Percentiles rank a stretch among this genome's conserved stretches.
These are phyloP conservation scores for Jackrogersella minutella DNA, from an alignment of 495 filamentous ascomycete genomes.

Conservation along the genomic window DNA sequence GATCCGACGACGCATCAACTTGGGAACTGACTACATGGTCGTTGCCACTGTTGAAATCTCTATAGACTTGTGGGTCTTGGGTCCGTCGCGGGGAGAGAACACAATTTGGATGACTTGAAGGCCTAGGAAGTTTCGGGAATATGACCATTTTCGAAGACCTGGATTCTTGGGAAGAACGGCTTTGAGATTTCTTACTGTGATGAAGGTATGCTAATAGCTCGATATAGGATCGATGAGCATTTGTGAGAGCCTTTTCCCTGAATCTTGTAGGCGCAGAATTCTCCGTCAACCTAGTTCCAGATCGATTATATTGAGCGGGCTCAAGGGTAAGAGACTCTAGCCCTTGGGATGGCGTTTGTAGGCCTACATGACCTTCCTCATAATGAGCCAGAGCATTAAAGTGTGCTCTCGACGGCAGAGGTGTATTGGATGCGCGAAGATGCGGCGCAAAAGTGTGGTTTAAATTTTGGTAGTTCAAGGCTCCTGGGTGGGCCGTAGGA, in stretches of 20 bases:
- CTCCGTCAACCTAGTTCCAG: constrained; percentile 24
- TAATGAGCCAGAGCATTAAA: constrained; percentile 34
- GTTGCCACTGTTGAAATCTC: neutral
- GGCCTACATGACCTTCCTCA: constrained; percentile 23
- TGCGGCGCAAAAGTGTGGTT: constrained; percentile 30
- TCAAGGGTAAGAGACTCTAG: constrained; percentile 52
- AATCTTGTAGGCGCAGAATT: constrained; percentile 65
- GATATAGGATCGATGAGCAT: constrained; percentile 88
- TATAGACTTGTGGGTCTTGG: constrained; percentile 14
- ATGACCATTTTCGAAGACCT: constrained; percentile 53
- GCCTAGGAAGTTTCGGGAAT: constrained; percentile 57
- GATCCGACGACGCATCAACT: constrained; percentile 32
- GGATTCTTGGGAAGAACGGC: constrained; percentile 37
- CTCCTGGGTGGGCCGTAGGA: constrained; percentile 22
- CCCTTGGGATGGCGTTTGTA: constrained; percentile 46
- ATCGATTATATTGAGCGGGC: constrained; percentile 28
- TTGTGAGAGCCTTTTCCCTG: constrained; percentile 81
- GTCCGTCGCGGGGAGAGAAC: constrained; percentile 20
- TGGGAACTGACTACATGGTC: constrained; percentile 14
- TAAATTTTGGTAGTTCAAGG: constrained; percentile 23
- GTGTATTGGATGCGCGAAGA: constrained; percentile 35
- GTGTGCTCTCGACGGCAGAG: constrained; percentile 29
- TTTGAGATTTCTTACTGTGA: constrained; percentile 60
- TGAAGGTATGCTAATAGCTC: constrained; percentile 83
- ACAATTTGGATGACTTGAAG: constrained; percentile 31